Base-by-base conservation (phyloP, 306 rosid species). In the Albizia julibrissin region DNA sequence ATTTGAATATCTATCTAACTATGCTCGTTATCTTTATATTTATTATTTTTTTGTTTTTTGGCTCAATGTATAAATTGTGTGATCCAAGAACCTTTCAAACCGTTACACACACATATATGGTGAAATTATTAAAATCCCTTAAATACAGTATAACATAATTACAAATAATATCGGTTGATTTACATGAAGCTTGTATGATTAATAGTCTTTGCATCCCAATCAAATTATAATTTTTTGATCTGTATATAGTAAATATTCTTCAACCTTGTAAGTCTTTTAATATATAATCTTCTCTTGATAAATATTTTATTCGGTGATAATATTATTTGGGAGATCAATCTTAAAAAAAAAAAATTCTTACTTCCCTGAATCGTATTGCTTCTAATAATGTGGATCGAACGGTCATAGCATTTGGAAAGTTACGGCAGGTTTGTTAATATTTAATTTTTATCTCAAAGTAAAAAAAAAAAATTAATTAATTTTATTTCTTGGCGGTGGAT, bases 1-100 rank as follows among this genome's bases (percentile, higher is more conserved):
- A n/a, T 71, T 65, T 64, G 42, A 56, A 71, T 50, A 21, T 16
- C 7, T 19, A 52, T 52, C 3, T 54, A 0, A 8, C 2, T 8
- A 7, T 21, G 13, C 18, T 43, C 13, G 10, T 43, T 43, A 43
- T 43, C 47, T 43, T 43, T 43, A 43, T 47, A 47, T 5, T 43
- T 43, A 10, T 43, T 43, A 6, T 40, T 40, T 40, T 40, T 40
- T 42, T 0, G 9, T 10, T 43, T 10, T 43, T 43, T 16, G 15
- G 50, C 18, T 10, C 50, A 46, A 46, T 13, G 18, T 3, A 46
- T 46, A 12, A 46, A 16, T 54, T 72, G 31, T 39, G 69, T 56
- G 42, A 73, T 54, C 58, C 29, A 47, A 72, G 86, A 87, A 85
- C 75, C 58, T 81, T 85, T 88, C 86, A 85, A 83, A 83, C 79